A percentile compares a stretch with the other conserved stretches of the same genome.
Evolutionary conservation across 768 basidiomycete genomes (phyloP).

Genomic region (Rhizopogon rudus): DNA sequence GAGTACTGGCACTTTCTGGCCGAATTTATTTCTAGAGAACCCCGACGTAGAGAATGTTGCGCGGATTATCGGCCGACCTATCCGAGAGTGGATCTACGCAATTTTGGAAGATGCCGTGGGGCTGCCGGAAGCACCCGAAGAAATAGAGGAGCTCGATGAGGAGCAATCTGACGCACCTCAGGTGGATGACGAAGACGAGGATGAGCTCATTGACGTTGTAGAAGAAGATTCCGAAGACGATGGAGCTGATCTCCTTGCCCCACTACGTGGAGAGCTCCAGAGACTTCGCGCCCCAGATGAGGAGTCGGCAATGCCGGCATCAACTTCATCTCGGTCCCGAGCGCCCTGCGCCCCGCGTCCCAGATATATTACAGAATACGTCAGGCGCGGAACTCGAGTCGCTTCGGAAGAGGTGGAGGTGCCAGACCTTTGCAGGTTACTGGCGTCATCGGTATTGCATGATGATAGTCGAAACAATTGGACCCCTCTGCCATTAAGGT

Average conservation of each 20-base stretch:
- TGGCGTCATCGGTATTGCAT: constrained; percentile 32
- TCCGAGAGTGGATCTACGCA: constrained; percentile 64
- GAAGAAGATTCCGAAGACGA: constrained; percentile 47
- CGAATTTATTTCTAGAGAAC: constrained; percentile 68
- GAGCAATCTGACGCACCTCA: constrained; percentile 14
- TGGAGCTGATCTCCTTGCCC: constrained; percentile 55
- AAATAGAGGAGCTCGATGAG: constrained; percentile 16
- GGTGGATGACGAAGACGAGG: constrained; percentile 42
- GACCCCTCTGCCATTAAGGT: constrained; percentile 43
- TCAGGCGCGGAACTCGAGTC: constrained; percentile 66
- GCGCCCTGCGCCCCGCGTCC: constrained; percentile 11
- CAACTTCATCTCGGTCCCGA: constrained; percentile 26
- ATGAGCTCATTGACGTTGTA: constrained; percentile 66
- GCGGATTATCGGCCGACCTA: constrained; percentile 54
- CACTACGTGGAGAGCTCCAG: constrained; percentile 61
- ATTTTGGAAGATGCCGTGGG: constrained; percentile 67
- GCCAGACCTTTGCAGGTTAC: constrained; percentile 41
- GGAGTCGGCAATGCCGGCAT: constrained; percentile 21
- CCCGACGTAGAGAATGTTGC: constrained; percentile 70
- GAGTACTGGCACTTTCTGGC: constrained; percentile 64
- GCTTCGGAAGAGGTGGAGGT: constrained; percentile 54
- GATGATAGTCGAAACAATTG: constrained; percentile 18
- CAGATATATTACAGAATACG: constrained; percentile 46
- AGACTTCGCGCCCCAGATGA: constrained; percentile 46
- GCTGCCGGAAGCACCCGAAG: constrained; percentile 34